phyloP scores from a whole-genome alignment of 768 basidiomycete species.

The Agrocybe praecox region DNA sequence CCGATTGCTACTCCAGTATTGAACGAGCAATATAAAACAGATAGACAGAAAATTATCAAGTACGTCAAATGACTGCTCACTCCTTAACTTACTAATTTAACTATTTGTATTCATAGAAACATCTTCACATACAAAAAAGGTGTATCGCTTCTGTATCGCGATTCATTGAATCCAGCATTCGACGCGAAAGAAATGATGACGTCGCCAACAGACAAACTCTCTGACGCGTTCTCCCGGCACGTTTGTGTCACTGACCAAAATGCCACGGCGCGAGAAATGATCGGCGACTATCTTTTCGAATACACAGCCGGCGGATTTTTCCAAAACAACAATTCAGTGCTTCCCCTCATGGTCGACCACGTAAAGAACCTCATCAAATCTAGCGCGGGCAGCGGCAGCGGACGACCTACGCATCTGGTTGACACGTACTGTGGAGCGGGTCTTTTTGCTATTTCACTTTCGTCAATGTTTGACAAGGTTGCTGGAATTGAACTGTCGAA shows the following conservation, averaged over 20 bases:
- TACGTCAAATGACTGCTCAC: conserved; percentile 31
- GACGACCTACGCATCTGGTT: conserved; percentile 79
- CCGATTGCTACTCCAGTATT: conserved; percentile 86
- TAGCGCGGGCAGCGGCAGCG: conserved; percentile 18
- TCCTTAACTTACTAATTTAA: conserved; percentile 5
- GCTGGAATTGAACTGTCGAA: conserved; percentile 87
- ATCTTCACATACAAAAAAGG: conserved; percentile 83
- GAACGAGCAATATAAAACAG: conserved; percentile 62
- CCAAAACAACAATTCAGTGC: conserved; percentile 96
- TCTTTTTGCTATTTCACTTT: conserved; percentile 84
- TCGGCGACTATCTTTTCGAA: conserved; percentile 82
- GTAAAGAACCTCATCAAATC: conserved; percentile 74
- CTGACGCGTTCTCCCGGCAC: conserved; percentile 53
- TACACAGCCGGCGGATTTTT: conserved; percentile 91
- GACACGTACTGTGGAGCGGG: conserved; percentile 95
- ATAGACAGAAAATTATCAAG: conserved; percentile 71
- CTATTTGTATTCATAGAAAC: conserved; percentile 48
- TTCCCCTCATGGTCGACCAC: conserved; percentile 82
- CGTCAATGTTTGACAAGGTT: conserved; percentile 70
- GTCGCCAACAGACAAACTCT: conserved; percentile 34
- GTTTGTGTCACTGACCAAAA: conserved; percentile 86
- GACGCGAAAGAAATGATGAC: conserved; percentile 22
- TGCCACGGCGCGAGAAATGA: conserved; percentile 77
- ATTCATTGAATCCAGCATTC: conserved; percentile 54
- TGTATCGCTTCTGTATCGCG: conserved; percentile 88